Evolutionary conservation across 768 basidiomycete species (phyloP).

Genomic region (Chalciporus piperatus): DNA sequence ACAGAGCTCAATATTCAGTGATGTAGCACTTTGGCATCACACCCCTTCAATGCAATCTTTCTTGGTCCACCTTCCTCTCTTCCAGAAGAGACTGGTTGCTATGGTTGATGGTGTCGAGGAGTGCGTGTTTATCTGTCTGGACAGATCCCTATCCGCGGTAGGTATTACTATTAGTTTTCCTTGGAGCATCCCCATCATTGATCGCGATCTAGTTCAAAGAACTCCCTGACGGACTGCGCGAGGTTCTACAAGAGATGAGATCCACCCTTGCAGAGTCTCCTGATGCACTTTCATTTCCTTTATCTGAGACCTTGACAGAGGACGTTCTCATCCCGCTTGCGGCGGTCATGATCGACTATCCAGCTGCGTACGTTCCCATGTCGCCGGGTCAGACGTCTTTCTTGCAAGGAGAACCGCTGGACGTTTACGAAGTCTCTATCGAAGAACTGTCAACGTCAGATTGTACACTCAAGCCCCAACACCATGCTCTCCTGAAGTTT

Average conservation of each 20-base stretch:
- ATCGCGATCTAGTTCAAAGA: conserved; percentile 11
- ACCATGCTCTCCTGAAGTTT: conserved; percentile 51
- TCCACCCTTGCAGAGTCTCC: conserved; percentile 4
- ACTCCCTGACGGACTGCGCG: conserved; percentile 10
- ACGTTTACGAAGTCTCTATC: conserved; percentile 43
- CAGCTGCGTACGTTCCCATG: conserved; percentile 52
- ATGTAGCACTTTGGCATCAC: conserved; percentile 47
- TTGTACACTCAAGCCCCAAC: background rate
- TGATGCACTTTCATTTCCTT: conserved; percentile 22
- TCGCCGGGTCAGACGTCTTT: conserved; percentile 36
- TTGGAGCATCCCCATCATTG: background rate
- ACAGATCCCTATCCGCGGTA: conserved; percentile 18
- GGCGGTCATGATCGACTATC: conserved; percentile 59
- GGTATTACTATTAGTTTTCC: conserved; percentile 8
- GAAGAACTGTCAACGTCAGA: background rate
- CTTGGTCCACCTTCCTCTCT: conserved; percentile 42
- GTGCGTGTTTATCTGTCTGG: conserved; percentile 21
- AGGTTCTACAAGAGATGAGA: conserved; percentile 12
- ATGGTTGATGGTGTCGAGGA: conserved; percentile 1
- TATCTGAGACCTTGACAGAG: conserved; percentile 28
- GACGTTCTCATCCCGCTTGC: conserved; percentile 48
- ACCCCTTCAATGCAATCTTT: conserved; percentile 49
- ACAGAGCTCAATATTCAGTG: conserved; percentile 33
- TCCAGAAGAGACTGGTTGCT: conserved; percentile 9
- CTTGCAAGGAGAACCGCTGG: conserved; percentile 45